Conservation (phyloP, 106 monocot species). For the Platanthera zijinensis region DNA sequence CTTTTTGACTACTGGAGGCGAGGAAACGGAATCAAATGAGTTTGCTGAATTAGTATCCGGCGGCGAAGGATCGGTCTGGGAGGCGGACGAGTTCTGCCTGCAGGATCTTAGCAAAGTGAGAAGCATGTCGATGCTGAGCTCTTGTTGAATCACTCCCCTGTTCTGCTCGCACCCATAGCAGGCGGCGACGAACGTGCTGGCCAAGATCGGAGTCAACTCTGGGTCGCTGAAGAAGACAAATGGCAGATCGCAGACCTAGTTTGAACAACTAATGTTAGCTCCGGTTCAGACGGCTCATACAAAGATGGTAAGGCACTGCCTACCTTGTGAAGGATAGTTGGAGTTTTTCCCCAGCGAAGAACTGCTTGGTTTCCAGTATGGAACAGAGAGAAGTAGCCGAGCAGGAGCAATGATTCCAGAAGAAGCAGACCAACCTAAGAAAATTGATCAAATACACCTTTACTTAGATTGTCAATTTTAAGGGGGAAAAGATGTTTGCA, state of each 20-base stretch:
- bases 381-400: conserved; percentile 75
- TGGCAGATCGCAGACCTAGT: conserved; percentile 91
- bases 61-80: conserved; percentile 17
- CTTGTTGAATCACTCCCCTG: conserved; percentile 77
- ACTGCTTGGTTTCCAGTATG: conserved; percentile 92
- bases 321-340: conserved; percentile 96
- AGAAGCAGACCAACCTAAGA: conserved; percentile 73
- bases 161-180: conserved; percentile 95
- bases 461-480: too few relatives aligned
- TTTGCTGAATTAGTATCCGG: conserved; percentile 17
- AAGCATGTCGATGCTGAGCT: conserved; percentile 93
- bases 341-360: conserved; percentile 96
- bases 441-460: background rate
- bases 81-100: conserved; percentile 23
- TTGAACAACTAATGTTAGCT: conserved; percentile 3
- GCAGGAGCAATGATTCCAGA: conserved; percentile 71
- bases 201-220: conserved; percentile 78
- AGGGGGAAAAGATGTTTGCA: too few relatives aligned
- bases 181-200: conserved; percentile 65
- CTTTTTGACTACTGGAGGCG: conserved; percentile 29
- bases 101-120: conserved; percentile 78
- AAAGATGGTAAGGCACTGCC: background rate
- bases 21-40: conserved; percentile 27
- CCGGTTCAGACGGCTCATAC: background rate
- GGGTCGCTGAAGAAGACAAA: conserved; percentile 97